A percentile compares a stretch with the other conserved stretches of the same genome.
These are phyloP conservation scores for Fusarium tanahbumbuense DNA, from an alignment of 2,329 filamentous ascomycete genomes.

Conservation along the genomic window DNA sequence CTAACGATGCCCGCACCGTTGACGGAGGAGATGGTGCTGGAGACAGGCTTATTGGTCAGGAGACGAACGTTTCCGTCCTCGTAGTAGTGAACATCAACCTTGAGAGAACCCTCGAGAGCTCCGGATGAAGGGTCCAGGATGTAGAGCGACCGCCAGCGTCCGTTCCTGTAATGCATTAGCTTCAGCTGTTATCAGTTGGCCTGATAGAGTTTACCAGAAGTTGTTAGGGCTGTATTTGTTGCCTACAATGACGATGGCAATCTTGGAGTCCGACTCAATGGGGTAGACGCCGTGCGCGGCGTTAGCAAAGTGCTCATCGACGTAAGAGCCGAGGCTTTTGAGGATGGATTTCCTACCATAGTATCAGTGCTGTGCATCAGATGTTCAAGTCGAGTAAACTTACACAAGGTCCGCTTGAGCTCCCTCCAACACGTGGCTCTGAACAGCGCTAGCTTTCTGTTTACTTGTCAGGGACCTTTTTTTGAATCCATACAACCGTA, in stretches of 20 bases:
- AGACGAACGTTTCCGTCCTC: constrained; percentile 98
- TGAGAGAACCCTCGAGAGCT: constrained; percentile 80
- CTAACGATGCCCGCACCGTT: constrained; percentile 77
- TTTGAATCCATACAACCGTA: not conserved
- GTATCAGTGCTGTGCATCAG: constrained; percentile 28
- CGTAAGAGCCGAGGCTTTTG: constrained; percentile 80
- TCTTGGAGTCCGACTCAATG: constrained; percentile 76
- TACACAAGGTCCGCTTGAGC: constrained; percentile 84
- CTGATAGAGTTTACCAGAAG: constrained; percentile 79
- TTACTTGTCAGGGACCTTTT: constrained; percentile 27
- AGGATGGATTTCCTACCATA: constrained; percentile 79
- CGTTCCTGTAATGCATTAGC: constrained; percentile 73
- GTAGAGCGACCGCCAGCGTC: constrained; percentile 93
- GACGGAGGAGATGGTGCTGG: constrained; percentile 68
- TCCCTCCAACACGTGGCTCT: constrained; percentile 83
- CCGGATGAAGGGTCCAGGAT: constrained; percentile 77
- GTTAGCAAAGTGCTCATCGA: constrained; percentile 88
- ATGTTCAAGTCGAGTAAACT: constrained; percentile 45
- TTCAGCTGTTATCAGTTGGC: not conserved
- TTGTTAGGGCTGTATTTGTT: constrained; percentile 99
- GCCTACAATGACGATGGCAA: constrained; percentile 87
- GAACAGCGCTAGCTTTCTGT: constrained; percentile 83
- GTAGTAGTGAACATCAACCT: constrained; percentile 98
- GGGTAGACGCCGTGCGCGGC: constrained; percentile 87
- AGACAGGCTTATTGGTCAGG: constrained; percentile 84